Percentiles rank a stretch among this genome's conserved stretches.
These are phyloP conservation scores for Ceratobasidium sp. DNA, from an alignment of 1,284 basidiomycete species.

Conservation along the genomic window DNA sequence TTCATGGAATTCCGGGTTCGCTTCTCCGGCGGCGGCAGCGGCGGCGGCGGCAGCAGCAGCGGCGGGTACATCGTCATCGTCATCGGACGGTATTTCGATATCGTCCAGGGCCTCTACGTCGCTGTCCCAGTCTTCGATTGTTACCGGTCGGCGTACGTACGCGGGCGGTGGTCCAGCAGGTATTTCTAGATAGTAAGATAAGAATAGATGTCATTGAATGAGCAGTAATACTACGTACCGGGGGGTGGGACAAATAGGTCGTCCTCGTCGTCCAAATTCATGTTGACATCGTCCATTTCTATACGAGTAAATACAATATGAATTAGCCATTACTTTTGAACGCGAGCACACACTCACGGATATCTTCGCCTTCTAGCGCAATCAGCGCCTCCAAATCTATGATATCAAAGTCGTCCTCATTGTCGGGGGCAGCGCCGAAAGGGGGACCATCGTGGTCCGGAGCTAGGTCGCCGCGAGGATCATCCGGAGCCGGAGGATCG, in stretches of 20 bases:
- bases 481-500: not conserved
- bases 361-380: not conserved
- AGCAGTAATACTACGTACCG: not conserved
- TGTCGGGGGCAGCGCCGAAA: not conserved
- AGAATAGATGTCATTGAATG: not conserved
- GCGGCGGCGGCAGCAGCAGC: not conserved
- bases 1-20: not conserved
- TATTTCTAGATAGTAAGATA: not conserved
- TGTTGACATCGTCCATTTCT: not conserved
- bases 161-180: not conserved
- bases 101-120: not conserved
- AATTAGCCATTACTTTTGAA: not conserved
- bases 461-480: not conserved
- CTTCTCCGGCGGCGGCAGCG: too few relatives aligned
- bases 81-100: not conserved
- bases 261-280: not conserved
- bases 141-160: not conserved
- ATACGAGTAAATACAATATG: not conserved
- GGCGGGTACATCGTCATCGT: not conserved
- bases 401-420: not conserved
- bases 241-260: not conserved
- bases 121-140: not conserved
- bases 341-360: not conserved
- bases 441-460: not conserved
- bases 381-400: not conserved